Base-by-base conservation (phyloP, 129 eudicot species). In the Lactuca saligna region DNA sequence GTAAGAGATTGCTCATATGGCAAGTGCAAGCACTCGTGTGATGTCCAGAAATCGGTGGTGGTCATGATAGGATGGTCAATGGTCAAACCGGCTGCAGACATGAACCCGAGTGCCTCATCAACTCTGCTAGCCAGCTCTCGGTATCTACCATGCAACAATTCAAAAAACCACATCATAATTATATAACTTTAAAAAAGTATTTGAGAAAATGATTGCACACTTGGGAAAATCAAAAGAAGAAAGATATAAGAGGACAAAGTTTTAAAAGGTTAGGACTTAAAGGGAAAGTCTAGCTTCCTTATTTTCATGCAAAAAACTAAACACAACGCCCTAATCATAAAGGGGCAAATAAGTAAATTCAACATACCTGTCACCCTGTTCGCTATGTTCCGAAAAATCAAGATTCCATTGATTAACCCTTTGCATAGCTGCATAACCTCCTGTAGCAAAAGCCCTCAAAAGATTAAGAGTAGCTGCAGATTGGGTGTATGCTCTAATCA, bases 1-100 rank as follows among this genome's bases (percentile, higher is more conserved):
- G 90, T 84, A 61, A 87, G 90, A 56, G 95, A 68, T 57, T 87
- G 95, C 69, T 87, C 95, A 54, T 87, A 87, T 59, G 95, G 95
- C 81, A 84, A 72, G 50, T 72, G 80, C 83, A 87, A 71, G 64
- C 95, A 87, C 76, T 87, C 95, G 14, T 87, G 95, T 7, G 95
- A 87, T 4, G 90, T 87, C 89, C 90, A 87, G 29, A 25, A 25
- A 25, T 25, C 29, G 29, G 29, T 25, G 29, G 29, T 25, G 29
- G 29, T 25, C 95, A 87, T 84, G 31, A 84, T 66, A 34, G 95
- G 89, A 66, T 87, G 95, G 60, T 84, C 95, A 50, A 70, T 69
- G 6, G 95, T 87, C 17, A 87, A 85, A 15, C 95, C 95, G 20
- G 87, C 90, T 69, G 95, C 90, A 66, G 86, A 71, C 95, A 87